Evolutionary conservation across 441 rosid genomes (phyloP).

Genomic region (Eruca vesicaria): DNA sequence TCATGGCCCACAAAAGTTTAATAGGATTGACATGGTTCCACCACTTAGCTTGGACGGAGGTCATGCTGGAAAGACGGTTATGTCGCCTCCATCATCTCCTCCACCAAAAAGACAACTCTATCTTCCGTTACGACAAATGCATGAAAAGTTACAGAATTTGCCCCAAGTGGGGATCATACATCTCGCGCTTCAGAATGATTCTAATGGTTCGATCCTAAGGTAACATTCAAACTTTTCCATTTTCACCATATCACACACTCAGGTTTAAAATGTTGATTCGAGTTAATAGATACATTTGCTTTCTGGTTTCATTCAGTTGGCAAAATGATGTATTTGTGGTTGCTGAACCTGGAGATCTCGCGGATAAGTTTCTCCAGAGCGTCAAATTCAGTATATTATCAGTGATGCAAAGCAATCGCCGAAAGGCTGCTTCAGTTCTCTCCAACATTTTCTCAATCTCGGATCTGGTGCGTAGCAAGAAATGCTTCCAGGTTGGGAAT

Average conservation of each 20-base stretch:
- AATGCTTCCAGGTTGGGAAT: conserved; percentile 87
- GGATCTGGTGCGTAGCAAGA: conserved; percentile 63
- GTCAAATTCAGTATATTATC: conserved; percentile 81
- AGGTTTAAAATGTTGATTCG: background rate
- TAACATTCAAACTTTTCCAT: conserved; percentile 33
- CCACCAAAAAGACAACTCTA: conserved; percentile 65
- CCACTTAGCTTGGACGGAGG: conserved; percentile 87
- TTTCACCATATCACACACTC: background rate
- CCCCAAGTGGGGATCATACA: conserved; percentile 96
- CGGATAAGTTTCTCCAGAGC: conserved; percentile 80
- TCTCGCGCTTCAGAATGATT: conserved; percentile 86
- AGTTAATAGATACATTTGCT: background rate
- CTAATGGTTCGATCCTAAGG: conserved; percentile 83
- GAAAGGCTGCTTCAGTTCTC: conserved; percentile 56
- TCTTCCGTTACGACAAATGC: conserved; percentile 75
- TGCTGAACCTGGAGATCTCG: conserved; percentile 97
- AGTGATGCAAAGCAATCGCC: conserved; percentile 47
- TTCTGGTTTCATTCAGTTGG: conserved; percentile 45
- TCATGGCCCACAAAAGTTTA: conserved; percentile 65
- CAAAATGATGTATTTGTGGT: conserved; percentile 98
- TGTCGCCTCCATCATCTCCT: conserved; percentile 81
- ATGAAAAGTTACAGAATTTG: conserved; percentile 80
- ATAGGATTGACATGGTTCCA: conserved; percentile 84
- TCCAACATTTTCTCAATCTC: conserved; percentile 70
- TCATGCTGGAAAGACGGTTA: conserved; percentile 53